Percentiles rank a stretch among this genome's conserved stretches.
phyloP scores from a whole-genome alignment of 2,329 filamentous ascomycete genomes.

The Cercospora berteroae region DNA sequence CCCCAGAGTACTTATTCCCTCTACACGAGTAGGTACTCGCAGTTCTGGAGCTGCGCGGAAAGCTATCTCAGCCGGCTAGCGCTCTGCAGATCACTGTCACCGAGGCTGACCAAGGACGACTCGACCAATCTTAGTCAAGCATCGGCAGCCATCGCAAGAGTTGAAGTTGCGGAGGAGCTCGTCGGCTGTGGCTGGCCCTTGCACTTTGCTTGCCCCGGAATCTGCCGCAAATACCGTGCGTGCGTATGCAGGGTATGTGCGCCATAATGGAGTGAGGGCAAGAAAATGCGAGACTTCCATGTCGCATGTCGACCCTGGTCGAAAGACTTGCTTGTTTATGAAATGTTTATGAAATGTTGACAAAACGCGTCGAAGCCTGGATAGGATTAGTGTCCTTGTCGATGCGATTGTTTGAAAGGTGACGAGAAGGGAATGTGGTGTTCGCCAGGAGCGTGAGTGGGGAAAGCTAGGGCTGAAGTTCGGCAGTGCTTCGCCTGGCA shows the following conservation, averaged over 20 bases:
- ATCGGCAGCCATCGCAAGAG: not conserved
- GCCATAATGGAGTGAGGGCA: not conserved
- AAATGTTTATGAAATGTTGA: not conserved
- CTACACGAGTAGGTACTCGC: not conserved
- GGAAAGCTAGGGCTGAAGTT: not conserved
- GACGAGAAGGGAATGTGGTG: not conserved
- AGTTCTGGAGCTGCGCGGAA: not conserved
- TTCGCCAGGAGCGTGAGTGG: not conserved
- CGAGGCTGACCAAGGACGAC: slow-evolving; percentile 3
- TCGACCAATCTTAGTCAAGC: slow-evolving; percentile 6
- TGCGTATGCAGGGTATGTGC: not conserved
- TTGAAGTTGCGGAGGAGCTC: not conserved
- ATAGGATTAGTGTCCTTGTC: not conserved
- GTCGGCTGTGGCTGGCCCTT: not conserved
- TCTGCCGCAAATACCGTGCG: not conserved
- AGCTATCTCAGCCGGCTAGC: not conserved
- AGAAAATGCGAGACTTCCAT: not conserved
- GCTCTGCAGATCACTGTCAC: not conserved
- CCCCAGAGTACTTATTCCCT: not conserved
- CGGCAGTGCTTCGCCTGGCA: not conserved
- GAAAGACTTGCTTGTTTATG: not conserved
- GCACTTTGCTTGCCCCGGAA: not conserved
- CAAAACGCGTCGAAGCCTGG: not conserved
- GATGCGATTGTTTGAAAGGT: not conserved
- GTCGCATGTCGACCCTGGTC: not conserved